Conservation (phyloP, 352 stramenopile genomes). For the Globisporangium paddicum region DNA sequence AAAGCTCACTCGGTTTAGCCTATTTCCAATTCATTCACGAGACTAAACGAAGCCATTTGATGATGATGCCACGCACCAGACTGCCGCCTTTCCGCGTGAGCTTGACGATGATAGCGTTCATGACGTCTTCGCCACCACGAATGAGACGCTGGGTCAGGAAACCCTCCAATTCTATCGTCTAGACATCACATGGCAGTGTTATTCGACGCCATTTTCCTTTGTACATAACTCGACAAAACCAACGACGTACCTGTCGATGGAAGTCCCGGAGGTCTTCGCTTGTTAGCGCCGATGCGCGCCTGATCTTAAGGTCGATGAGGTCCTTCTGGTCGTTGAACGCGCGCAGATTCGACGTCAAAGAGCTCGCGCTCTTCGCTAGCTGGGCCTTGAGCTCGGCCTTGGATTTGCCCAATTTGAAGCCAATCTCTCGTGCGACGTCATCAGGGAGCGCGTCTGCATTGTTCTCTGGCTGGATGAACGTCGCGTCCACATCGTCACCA, state of each 20-base stretch:
- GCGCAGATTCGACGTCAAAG: conserved; percentile 37
- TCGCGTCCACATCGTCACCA: conserved; percentile 47
- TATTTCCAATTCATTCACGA: no score
- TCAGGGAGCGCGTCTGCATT: conserved; percentile 67
- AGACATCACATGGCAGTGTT: no score
- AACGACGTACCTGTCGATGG: conserved; percentile 11
- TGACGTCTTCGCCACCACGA: conserved; percentile 62
- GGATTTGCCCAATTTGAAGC: conserved; percentile 42
- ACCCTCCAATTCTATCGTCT: conserved; percentile 31
- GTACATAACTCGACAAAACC: not conserved
- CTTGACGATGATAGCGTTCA: conserved; percentile 56
- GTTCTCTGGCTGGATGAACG: conserved; percentile 84
- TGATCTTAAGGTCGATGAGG: conserved; percentile 13
- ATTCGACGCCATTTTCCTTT: no score
- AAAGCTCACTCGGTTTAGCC: no score
- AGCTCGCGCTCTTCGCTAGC: conserved; percentile 23
- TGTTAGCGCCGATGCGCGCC: conserved; percentile 9
- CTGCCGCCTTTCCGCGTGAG: conserved; percentile 31
- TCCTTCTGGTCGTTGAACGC: conserved; percentile 18
- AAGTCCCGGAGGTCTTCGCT: conserved; percentile 12
- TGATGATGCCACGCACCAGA: conserved; percentile 27
- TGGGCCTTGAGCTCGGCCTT: conserved; percentile 31
- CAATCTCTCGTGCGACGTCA: conserved; percentile 60
- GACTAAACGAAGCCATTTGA: no score
- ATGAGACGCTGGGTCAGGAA: conserved; percentile 53